A percentile compares a stretch with the other conserved stretches of the same genome.
These are phyloP conservation scores for Mycena crocata DNA, from an alignment of 768 basidiomycete genomes.

Conservation along the genomic window DNA sequence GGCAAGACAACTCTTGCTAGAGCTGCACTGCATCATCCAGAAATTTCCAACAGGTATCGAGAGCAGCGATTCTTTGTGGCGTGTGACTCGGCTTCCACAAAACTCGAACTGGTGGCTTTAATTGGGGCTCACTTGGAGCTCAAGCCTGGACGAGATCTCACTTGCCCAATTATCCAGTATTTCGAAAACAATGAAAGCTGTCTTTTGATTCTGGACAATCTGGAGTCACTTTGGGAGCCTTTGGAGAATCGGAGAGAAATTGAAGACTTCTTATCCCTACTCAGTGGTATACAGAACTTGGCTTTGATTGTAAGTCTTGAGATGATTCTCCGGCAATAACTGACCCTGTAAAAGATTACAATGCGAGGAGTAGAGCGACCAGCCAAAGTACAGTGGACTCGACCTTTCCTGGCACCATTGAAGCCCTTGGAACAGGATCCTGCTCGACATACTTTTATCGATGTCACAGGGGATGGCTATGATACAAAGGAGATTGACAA, in stretches of 20 bases:
- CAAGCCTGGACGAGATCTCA: not conserved
- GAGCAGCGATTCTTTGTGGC: slow-evolving; percentile 1
- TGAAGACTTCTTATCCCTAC: not conserved
- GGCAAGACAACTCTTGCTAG: not conserved
- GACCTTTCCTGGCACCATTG: slow-evolving; percentile 7
- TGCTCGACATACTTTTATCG: not conserved
- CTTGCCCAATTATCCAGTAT: not conserved
- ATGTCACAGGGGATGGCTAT: slow-evolving; percentile 3
- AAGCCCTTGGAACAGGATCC: not conserved
- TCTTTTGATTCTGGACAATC: not conserved
- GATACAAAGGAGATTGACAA: not conserved
- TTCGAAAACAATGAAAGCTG: not conserved
- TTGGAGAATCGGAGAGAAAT: not conserved
- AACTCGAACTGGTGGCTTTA: not conserved
- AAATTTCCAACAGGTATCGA: not conserved
- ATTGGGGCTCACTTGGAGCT: not conserved
- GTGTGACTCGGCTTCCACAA: not conserved
- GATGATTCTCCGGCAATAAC: not conserved
- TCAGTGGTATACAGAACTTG: not conserved
- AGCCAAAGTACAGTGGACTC: not conserved
- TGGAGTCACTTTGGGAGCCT: not conserved
- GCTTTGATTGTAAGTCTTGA: not conserved
- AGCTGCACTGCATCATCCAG: not conserved
- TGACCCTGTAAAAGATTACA: not conserved
- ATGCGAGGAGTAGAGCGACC: not conserved